A percentile compares a stretch with the other conserved stretches of the same genome.
phyloP scores from a whole-genome alignment of 495 filamentous ascomycete genomes.

The Podospora comata region DNA sequence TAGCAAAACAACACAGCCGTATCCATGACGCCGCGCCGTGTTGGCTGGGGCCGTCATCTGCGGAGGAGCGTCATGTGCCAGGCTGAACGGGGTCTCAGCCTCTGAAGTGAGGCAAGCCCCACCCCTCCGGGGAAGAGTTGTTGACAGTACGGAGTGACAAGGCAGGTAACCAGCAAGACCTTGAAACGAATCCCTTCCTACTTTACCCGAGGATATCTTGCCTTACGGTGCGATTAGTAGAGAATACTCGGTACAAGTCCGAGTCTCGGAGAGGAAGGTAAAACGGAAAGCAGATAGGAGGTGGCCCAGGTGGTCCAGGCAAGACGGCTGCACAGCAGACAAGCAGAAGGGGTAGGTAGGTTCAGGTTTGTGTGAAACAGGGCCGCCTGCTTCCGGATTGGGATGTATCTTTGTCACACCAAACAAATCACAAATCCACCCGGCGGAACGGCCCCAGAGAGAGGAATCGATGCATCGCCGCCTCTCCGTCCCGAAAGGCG shows the following conservation, averaged over 20 bases:
- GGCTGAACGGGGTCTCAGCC: conserved; percentile 14
- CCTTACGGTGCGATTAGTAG: background rate
- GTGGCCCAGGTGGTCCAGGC: background rate
- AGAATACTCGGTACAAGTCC: background rate
- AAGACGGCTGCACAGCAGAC: background rate
- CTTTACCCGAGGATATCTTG: conserved; percentile 14
- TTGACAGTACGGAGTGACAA: too few relatives aligned
- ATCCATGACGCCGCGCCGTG: conserved; percentile 2
- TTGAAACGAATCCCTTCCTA: conserved; percentile 8
- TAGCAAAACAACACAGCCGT: conserved; percentile 3
- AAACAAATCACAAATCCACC: background rate
- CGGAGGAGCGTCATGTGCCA: conserved; percentile 20
- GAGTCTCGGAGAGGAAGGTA: conserved; percentile 2
- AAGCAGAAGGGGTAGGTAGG: too few relatives aligned
- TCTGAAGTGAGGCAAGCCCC: conserved; percentile 3
- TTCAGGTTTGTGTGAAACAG: too few relatives aligned
- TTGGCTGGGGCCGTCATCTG: background rate
- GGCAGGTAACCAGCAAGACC: background rate
- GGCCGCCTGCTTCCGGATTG: conserved; percentile 5
- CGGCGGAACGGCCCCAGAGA: background rate
- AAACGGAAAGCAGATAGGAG: background rate
- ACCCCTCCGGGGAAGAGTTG: too few relatives aligned
- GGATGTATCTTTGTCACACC: background rate
- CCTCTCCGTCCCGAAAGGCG: background rate
- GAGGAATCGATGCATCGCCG: background rate